Evolutionary conservation across 345 rosid species (phyloP), one percentile per base, ranked within the genome.

Genomic region (Lepidium sativum): DNA sequence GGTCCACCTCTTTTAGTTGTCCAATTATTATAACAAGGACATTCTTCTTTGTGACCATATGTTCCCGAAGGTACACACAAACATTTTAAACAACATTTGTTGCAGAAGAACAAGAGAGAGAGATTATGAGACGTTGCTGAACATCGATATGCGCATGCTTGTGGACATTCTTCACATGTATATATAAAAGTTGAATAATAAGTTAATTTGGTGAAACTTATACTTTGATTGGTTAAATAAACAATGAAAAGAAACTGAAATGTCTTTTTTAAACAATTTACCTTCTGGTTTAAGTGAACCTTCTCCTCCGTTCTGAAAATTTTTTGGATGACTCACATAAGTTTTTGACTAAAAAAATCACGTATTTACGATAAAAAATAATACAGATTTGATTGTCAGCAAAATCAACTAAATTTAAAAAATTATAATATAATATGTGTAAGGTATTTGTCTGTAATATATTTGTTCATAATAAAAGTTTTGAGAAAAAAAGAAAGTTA

Each of bases 41-140:
- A 71, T 41, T 73, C 85, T 43, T 79, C 73, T 67, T 71, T 79
- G 67, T 76, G 47, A n/a, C 85, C 80, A 53, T 75, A 81, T 1
- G 77, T 73, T 21, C 82, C 80, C 0, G 80, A 73, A 0, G 84
- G 84, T 5, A 78, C 82, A 32, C 80, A 78, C 18, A 78, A 58
- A 69, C 79, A 80, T 56, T 49, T 73, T 1, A 6, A 14, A 55
- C 84, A 80, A 67, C 82, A 80, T 2, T 44, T 21, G 53, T 60
- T 76, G 68, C 84, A 81, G 9, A 21, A 75, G 12, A 52, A 33
- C 31, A 68, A n/a, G n/a, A n/a, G n/a, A n/a, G n/a, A n/a, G n/a
- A 57, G 72, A 79, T 15, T 40, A 63, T 65, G 62, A 3, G 62
- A 55, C 3, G 80, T 74, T 1, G 16, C 65, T 3, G 73, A 73